These are phyloP conservation scores for Arabis alpina DNA, from an alignment of 345 rosid species.

Conservation along the genomic window DNA sequence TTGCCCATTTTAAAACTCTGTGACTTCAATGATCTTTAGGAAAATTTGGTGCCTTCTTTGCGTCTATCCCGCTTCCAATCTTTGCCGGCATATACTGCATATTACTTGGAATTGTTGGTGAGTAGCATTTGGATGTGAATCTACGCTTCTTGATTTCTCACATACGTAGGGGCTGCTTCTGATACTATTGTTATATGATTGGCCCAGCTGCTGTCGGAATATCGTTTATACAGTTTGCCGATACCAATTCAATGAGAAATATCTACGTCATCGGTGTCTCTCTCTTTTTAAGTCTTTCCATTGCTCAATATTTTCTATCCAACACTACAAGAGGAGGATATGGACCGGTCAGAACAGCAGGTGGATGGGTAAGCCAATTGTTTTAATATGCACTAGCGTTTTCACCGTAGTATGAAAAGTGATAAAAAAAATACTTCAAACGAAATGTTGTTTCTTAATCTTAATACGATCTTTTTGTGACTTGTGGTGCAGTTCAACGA, in stretches of 20 bases:
- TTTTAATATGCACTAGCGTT: not conserved
- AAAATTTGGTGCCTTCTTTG: conserved; percentile 96
- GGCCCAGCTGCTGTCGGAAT: conserved; percentile 80
- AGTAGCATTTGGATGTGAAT: conserved; percentile 35
- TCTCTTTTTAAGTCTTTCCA: conserved; percentile 83
- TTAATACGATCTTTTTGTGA: not conserved
- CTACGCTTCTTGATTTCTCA: not conserved
- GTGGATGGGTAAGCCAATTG: conserved; percentile 80
- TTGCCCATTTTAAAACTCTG: not conserved
- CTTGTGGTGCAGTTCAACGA: conserved; percentile 74
- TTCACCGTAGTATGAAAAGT: too few species aligned
- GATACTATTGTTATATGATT: conserved; percentile 17
- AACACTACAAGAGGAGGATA: conserved; percentile 56
- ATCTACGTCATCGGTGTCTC: conserved; percentile 82
- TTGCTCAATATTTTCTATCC: conserved; percentile 72
- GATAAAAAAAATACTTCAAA: too few species aligned
- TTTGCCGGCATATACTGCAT: conserved; percentile 92
- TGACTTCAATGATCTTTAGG: conserved; percentile 51
- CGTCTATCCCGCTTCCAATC: conserved; percentile 92
- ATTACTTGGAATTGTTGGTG: conserved; percentile 89
- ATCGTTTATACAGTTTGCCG: conserved; percentile 83
- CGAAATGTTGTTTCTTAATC: conserved; percentile 1
- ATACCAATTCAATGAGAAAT: conserved; percentile 87
- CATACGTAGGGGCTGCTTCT: conserved; percentile 1
- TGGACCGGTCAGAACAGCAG: conserved; percentile 81